These are phyloP conservation scores for Amanita polypyramis DNA, from an alignment of 768 basidiomycete species.

Conservation along the genomic window DNA sequence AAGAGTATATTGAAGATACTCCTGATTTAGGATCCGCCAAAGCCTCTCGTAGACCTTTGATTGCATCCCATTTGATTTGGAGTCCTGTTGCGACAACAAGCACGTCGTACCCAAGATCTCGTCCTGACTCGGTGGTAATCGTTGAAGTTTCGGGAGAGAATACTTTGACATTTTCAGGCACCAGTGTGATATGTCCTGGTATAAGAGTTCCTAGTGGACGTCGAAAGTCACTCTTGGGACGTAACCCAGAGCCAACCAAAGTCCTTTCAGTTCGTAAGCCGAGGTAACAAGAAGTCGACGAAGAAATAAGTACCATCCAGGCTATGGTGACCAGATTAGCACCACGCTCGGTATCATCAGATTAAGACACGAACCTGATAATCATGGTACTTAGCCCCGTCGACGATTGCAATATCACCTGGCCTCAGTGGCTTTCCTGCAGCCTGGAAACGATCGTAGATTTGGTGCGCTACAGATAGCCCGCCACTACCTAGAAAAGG, in stretches of 20 bases:
- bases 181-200: slow-evolving; percentile 60
- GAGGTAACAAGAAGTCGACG: background rate
- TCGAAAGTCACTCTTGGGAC: slow-evolving; percentile 56
- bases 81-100: slow-evolving; percentile 87
- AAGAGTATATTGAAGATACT: slow-evolving; percentile 89
- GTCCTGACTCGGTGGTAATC: slow-evolving; percentile 62
- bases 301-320: slow-evolving; percentile 63
- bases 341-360: slow-evolving; percentile 6
- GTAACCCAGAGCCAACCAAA: slow-evolving; percentile 83
- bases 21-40: slow-evolving; percentile 68
- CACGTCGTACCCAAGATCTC: slow-evolving; percentile 67
- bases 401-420: slow-evolving; percentile 82
- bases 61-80: slow-evolving; percentile 72
- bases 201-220: slow-evolving; percentile 61
- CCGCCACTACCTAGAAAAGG: slow-evolving; percentile 60
- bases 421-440: slow-evolving; percentile 56
- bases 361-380: slow-evolving; percentile 50
- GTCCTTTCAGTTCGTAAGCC: slow-evolving; percentile 44
- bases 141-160: slow-evolving; percentile 73
- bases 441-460: slow-evolving; percentile 68
- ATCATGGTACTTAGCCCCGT: slow-evolving; percentile 72
- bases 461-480: slow-evolving; percentile 76
- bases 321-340: slow-evolving; percentile 29
- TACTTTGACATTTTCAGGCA: slow-evolving; percentile 56
- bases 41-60: slow-evolving; percentile 65